Evolutionary conservation across 2,329 filamentous ascomycete genomes (phyloP), one percentile per base, ranked within the genome.

Genomic region (Aspergillus ustus): DNA sequence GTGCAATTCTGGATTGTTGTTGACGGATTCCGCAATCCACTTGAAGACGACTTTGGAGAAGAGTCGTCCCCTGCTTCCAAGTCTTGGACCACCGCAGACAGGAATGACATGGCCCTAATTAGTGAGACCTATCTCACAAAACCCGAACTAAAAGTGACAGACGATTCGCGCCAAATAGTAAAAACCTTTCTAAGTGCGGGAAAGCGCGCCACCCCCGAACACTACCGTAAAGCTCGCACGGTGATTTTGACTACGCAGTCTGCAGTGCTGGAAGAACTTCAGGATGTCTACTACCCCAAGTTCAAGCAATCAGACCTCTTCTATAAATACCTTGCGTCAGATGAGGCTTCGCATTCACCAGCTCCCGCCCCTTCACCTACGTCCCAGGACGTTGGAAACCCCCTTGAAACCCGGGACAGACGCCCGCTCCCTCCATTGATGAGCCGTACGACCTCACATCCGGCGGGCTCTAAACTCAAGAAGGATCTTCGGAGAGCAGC

Each of bases 1-100:
- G 93, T 99, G 6, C 95, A 99, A 72, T 99, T 98, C 76, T 99
- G 94, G 93, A 89, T 99, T 45, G 95, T 98, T 3, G 95, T 98
- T 6, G 95, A 99, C 78, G 94, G 95, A 0, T 92, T 98, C 69
- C 90, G 96, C 46, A 97, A 96, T 69, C 96, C 95, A 0, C 81
- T 99, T 2, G 95, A 99, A 77, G 91, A 94, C 66, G 90, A 91
- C 70, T 89, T 89, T 40, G 89, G 89, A 20, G 91, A 95, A 62
- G 88, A 89, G 53, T 75, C 87, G 1, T 85, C 89, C 2, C 80
- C 87, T 1, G 84, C 82, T 29, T 77, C 90, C 19, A 82, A 85
- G 2, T 85, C 87, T 55, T 97, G 93, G 91, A 90, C 88, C 1
- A 87, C 93, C 29, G 89, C 93, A 0, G 94, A 98, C 74, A 86